Evolutionary conservation across 805 yeast species (phyloP), one percentile per base, ranked within the genome.

Genomic region (Ogataea allantospora): DNA sequence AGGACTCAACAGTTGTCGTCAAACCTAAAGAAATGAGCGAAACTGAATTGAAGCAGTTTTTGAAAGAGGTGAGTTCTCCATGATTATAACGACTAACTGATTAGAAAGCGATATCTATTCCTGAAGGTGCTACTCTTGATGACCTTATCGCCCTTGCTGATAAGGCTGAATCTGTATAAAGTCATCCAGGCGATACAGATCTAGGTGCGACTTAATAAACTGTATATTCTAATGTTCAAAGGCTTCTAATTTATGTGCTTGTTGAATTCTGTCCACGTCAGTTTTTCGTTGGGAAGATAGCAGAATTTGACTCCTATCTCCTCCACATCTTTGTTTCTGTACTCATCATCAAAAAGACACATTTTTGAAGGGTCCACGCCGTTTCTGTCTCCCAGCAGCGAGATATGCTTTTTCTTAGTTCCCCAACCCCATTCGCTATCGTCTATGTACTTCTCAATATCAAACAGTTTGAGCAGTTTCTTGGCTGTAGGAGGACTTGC

Each of bases 401-500:
- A 52, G 25, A 85, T 77, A 53, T 83, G 88, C 18, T 66, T 67
- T 12, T 68, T 71, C 51, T 80, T 80, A 10, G 78, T 65, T 19
- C 78, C 77, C 32, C 76, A 77, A 1, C 89, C 89, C 82, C 87
- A 83, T 55, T 82, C 83, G 33, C 74, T 58, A 26, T 70, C 73
- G 44, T 75, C 78, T 46, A 87, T 80, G 33, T 65, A 67, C 9
- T 65, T 51, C 28, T 72, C 71, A 1, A 87, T 61, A 24, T 71
- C 67, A 23, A 83, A 67, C 40, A 70, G 57, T 7, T 70, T 65
- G 35, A 87, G 61, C 53, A 88, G 59, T 37, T 77, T 75, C 46
- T 68, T 68, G 2, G 96, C 96, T n/a, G 83, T 65, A n/a, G 73
- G 67, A 0, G 95, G 95, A 1, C 87, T 76, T 43, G 77, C 75